Percentiles rank a stretch among this genome's conserved stretches.
phyloP scores from a whole-genome alignment of 2,329 filamentous ascomycete genomes.

The Penicillium janthinellum region DNA sequence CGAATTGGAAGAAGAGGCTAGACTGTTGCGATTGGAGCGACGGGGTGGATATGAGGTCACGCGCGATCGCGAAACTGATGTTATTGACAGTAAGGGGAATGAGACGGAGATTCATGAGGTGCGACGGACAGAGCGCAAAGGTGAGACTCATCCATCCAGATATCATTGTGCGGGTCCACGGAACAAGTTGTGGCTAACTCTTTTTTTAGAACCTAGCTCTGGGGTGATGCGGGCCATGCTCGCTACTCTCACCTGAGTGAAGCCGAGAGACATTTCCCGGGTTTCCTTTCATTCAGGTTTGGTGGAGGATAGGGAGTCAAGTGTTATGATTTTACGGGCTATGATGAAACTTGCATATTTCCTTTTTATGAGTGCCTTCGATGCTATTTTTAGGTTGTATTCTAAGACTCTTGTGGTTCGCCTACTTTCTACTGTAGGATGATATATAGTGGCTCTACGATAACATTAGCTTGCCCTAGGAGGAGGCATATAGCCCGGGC shows the following conservation, averaged over 20 bases:
- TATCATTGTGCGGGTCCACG: neutral
- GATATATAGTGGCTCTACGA: too few relatives aligned
- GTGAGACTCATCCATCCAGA: conserved; percentile 55
- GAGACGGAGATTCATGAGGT: conserved; percentile 61
- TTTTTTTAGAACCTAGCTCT: conserved; percentile 61
- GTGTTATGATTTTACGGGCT: conserved; percentile 9
- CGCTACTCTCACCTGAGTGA: conserved; percentile 64
- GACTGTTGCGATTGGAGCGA: conserved; percentile 60
- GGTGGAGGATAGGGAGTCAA: neutral
- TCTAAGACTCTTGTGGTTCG: neutral
- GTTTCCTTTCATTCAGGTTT: too few relatives aligned
- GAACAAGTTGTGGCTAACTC: conserved; percentile 10
- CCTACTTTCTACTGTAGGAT: too few relatives aligned
- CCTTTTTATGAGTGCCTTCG: conserved; percentile 10
- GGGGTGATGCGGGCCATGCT: conserved; percentile 69
- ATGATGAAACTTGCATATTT: conserved; percentile 6
- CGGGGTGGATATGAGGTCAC: conserved; percentile 39
- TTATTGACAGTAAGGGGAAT: conserved; percentile 42
- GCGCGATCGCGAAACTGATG: conserved; percentile 31
- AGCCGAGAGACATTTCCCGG: neutral
- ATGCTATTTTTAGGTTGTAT: conserved; percentile 1
- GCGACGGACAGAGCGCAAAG: conserved; percentile 82
- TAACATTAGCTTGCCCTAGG: too few relatives aligned
- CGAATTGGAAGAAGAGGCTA: conserved; percentile 67
- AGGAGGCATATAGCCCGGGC: too few relatives aligned